Evolutionary conservation across 2,329 filamentous ascomycete species (phyloP), one percentile per base, ranked within the genome.

Genomic region (Salinomyces thailandicus): DNA sequence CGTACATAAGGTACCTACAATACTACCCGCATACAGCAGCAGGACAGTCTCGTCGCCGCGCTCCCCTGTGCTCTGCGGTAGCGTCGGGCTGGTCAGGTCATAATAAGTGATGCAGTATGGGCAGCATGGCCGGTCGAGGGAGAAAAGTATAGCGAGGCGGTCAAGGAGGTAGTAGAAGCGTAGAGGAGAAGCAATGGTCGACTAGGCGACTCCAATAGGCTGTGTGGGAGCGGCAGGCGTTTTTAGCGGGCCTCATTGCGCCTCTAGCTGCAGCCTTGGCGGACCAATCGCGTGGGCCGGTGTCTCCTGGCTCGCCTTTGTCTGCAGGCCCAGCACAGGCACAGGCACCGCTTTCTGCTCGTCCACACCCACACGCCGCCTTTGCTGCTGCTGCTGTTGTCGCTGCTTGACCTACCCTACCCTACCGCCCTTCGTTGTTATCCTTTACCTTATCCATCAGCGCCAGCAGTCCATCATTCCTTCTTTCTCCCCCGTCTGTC

Each of bases 391-490:
- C 14, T 13, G 27, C 27, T 13, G 7, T 24, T n/a, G 27, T 15
- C 27, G 27, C 9, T 26, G 22, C 22, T 26, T 8, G 9, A 18
- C 31, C 12, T 19, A 7, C 31, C 31, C 24, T n/a, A n/a, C n/a
- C n/a, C n/a, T n/a, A n/a, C n/a, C n/a, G 12, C 16, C 24, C 33
- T 35, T 24, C 33, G 24, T 35, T 22, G 24, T 15, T 18, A 35
- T 31, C 27, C 17, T 27, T 22, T 17, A 18, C 29, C n/a, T 18
- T 18, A 16, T 15, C 18, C 28, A 11, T n/a, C 18, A n/a, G 32
- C 22, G n/a, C 16, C 28, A 14, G 15, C 20, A 15, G 20, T 36
- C 38, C 30, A 36, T 37, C 38, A 29, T 37, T 40, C 38, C 34
- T 40, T 40, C 38, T 40, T 35, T 39, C 28, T 17, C 33, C 26